Percentiles rank a stretch among this genome's conserved stretches.
Conservation (phyloP, 805 yeast genomes). For the Saturnispora hagleri region DNA sequence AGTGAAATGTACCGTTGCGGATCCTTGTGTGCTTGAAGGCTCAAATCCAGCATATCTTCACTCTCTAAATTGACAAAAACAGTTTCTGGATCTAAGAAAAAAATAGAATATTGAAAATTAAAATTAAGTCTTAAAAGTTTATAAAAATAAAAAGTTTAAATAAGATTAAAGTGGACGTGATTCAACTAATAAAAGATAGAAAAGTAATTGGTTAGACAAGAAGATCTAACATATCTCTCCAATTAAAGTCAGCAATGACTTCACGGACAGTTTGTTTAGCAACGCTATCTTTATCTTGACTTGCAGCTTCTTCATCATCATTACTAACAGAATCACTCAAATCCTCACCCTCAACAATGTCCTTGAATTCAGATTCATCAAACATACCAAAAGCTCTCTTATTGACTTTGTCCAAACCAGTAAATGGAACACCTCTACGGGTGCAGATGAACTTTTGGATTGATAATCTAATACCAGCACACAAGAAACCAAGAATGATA, state of each 20-base stretch:
- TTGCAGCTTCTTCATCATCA: not conserved
- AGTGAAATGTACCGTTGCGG: conserved; percentile 53
- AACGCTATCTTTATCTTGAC: not conserved
- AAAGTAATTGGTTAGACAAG: conserved; percentile 5
- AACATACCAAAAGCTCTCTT: conserved; percentile 13
- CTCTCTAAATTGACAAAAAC: not conserved
- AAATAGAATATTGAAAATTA: not conserved
- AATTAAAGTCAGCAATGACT: conserved; percentile 9
- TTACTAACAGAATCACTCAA: conserved; percentile 1
- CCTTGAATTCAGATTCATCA: conserved; percentile 10
- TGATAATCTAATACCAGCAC: conserved; percentile 41
- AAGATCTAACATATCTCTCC: conserved; percentile 10
- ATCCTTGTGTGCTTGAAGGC: not conserved
- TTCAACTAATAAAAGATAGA: not conserved
- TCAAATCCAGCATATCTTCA: not conserved
- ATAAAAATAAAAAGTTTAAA: not conserved
- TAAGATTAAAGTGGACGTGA: not conserved
- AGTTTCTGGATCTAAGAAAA: not conserved
- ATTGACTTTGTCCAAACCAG: conserved; percentile 35
- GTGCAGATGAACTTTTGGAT: conserved; percentile 27
- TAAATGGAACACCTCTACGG: conserved; percentile 32
- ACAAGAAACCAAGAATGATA: conserved; percentile 43
- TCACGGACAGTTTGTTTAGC: conserved; percentile 9
- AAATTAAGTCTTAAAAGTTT: not conserved
- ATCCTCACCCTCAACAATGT: conserved; percentile 8